These are phyloP conservation scores for Gossypium gossypioides DNA, from an alignment of 441 rosid species.

Conservation along the genomic window DNA sequence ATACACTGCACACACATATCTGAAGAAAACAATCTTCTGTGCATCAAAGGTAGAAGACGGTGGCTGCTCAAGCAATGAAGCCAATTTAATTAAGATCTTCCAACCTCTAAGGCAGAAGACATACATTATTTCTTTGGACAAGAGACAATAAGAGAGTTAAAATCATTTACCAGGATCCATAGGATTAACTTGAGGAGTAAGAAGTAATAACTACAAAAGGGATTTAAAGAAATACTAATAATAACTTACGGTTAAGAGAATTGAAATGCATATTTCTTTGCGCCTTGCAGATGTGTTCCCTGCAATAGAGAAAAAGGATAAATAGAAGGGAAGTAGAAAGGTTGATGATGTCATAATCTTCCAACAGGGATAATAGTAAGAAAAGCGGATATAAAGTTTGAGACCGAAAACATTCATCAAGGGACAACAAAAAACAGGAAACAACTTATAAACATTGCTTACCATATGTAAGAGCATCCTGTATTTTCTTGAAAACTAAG, in stretches of 20 bases:
- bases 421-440: constrained; percentile 6
- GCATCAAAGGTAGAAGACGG: background rate
- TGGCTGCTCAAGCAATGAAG: background rate
- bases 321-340: constrained; percentile 10
- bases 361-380: background rate
- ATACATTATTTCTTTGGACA: constrained; percentile 1
- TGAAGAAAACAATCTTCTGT: constrained; percentile 7
- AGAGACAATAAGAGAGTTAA: background rate
- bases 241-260: constrained; percentile 68
- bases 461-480: constrained; percentile 97
- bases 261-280: constrained; percentile 80
- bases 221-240: background rate
- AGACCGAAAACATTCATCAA: background rate
- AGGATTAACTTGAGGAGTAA: background rate
- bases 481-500: constrained; percentile 95
- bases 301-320: constrained; percentile 24
- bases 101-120: background rate
- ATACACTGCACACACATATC: constrained; percentile 1
- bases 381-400: background rate
- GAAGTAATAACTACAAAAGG: background rate
- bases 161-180: background rate
- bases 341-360: background rate
- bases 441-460: constrained; percentile 14
- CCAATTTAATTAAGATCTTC: constrained; percentile 2
- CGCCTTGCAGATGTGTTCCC: constrained; percentile 83